Base-by-base conservation (phyloP, 2,329 filamentous ascomycete genomes). In the Hypoxylon sp. region DNA sequence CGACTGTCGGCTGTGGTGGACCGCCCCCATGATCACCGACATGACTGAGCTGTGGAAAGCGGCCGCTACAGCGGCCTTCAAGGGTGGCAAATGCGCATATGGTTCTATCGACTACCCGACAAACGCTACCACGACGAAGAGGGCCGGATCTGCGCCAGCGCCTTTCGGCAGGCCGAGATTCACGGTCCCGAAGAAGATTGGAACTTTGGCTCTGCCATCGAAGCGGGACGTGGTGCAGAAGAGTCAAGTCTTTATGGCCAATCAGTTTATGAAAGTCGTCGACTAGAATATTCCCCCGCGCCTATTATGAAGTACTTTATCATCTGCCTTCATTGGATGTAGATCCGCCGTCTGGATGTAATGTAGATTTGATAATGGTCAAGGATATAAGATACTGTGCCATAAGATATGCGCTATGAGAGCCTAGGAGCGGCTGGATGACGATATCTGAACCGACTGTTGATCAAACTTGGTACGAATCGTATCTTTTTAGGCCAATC, bases 1-100 rank as follows among this genome's bases (percentile, higher is more conserved):
- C 1, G 84, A 86, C 73, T 87, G 85, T 74, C 80, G 85, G 14
- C 81, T 87, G 26, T 86, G 81, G 76, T 86, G 84, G 78, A 86
- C 84, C 2, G 78, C 79, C 35, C 79, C 78, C n/a, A 87, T 86
- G 82, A 71, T 84, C 51, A 79, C 76, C 8, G 83, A 86, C 67
- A 79, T 84, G 50, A 79, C 78, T 9, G 81, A 81, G 42, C 76
- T 84, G 19, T 87, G 85, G 85, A 83, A 82, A 74, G 79, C 81
- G 5, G 79, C 81, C 1, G 82, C 81, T 0, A 70, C 77, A 31
- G 78, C 80, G 1, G 81, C 80, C 1, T 84, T 83, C 68, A 78
- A 80, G 64, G 81, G 80, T 5, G 81, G 77, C 3, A 79, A 78
- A 51, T 83, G 81, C 55, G 81, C 79, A 13, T 75, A 77, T 26